Conservation (phyloP, 257 asterid genomes). For the Solanum peruvianum region DNA sequence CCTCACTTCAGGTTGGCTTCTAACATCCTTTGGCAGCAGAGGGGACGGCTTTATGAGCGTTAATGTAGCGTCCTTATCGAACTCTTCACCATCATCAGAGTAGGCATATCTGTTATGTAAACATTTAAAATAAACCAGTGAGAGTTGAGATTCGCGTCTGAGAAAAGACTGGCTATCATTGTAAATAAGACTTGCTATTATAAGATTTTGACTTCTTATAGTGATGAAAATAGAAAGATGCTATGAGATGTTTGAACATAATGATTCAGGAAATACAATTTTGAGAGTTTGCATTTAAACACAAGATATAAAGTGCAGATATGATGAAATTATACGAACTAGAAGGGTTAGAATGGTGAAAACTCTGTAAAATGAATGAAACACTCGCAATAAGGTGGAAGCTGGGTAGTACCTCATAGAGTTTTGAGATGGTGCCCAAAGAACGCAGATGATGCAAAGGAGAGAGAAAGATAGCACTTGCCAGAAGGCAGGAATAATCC, state of each 20-base stretch:
- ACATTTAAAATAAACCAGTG: not conserved
- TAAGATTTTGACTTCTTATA: not conserved
- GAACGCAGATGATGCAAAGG: slow-evolving; percentile 82
- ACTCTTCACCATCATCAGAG: slow-evolving; percentile 76
- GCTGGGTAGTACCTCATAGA: slow-evolving; percentile 53
- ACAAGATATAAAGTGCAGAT: not conserved
- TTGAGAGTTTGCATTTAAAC: not conserved
- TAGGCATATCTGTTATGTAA: slow-evolving; percentile 58
- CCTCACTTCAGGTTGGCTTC: slow-evolving; percentile 29
- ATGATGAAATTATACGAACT: not conserved
- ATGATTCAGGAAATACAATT: not conserved
- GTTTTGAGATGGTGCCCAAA: slow-evolving; percentile 95
- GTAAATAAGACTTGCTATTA: not conserved
- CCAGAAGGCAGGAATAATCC: slow-evolving; percentile 99
- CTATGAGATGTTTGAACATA: not conserved
- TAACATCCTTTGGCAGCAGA: slow-evolving; percentile 40
- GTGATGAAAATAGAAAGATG: not conserved
- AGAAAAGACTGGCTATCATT: not conserved
- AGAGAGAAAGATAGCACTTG: slow-evolving; percentile 84
- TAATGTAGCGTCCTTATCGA: slow-evolving; percentile 62
- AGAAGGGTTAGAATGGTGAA: not conserved
- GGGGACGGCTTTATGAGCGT: slow-evolving; percentile 74
- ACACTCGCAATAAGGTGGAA: not conserved
- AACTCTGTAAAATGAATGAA: not conserved
- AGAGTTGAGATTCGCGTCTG: not conserved